Evolutionary conservation across 257 asterid species (phyloP).

Genomic region (Scutellaria minor): DNA sequence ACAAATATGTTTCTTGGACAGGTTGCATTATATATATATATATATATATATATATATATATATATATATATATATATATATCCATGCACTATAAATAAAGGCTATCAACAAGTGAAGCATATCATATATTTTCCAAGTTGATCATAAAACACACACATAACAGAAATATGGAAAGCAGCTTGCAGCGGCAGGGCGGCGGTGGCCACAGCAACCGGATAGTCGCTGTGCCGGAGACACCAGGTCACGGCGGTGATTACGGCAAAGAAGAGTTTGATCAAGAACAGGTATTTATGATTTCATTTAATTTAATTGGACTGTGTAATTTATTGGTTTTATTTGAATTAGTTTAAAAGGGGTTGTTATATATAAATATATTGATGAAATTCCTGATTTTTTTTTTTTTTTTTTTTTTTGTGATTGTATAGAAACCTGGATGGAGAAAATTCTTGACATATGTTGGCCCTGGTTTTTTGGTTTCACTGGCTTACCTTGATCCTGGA

Average conservation of each 20-base stretch:
- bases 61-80: background rate
- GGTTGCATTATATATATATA: slow-evolving; percentile 6
- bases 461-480: slow-evolving; percentile 90
- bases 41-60: background rate
- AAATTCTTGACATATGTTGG: slow-evolving; percentile 73
- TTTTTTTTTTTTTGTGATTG: background rate
- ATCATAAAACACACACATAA: background rate
- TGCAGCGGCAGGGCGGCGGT: slow-evolving; percentile 41
- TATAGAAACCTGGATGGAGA: slow-evolving; percentile 81
- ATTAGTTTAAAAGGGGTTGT: too few species aligned
- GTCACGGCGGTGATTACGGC: slow-evolving; percentile 18
- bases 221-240: slow-evolving; percentile 48
- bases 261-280: slow-evolving; percentile 33
- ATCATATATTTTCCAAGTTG: background rate
- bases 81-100: slow-evolving; percentile 37
- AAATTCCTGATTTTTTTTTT: background rate
- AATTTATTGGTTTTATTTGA: background rate
- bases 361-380: background rate
- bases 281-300: slow-evolving; percentile 22
- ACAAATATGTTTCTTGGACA: background rate
- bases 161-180: slow-evolving; percentile 47
- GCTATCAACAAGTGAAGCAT: background rate
- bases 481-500: slow-evolving; percentile 97
- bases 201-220: slow-evolving; percentile 50
- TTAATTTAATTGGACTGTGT: background rate